phyloP scores from a whole-genome alignment of 345 rosid genomes.

The Noccaea caerulescens region DNA sequence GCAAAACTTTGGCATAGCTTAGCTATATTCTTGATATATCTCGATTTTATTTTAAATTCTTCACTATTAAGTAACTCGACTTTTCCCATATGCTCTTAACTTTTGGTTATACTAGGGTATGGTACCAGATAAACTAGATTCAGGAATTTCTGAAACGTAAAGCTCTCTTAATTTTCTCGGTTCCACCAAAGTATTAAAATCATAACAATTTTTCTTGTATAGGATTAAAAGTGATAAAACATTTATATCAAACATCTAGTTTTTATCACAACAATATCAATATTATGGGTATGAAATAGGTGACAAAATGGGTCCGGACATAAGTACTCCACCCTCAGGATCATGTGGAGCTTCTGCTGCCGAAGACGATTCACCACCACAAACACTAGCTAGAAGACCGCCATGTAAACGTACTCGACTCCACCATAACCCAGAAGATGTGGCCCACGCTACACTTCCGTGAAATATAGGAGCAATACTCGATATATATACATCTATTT shows the following conservation, averaged over 20 bases:
- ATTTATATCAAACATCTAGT: not conserved
- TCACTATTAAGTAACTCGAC: not conserved
- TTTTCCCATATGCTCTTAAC: not conserved
- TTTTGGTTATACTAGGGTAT: not conserved
- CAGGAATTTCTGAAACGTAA: not conserved
- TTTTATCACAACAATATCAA: not conserved
- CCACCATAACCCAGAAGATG: not conserved
- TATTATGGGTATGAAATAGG: conserved; percentile 19
- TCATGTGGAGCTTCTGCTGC: conserved; percentile 30
- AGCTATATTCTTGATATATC: not conserved
- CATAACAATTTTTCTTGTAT: not conserved
- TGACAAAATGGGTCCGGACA: conserved; percentile 20
- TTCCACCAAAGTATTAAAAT: not conserved
- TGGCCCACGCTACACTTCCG: conserved; percentile 3
- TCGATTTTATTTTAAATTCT: not conserved
- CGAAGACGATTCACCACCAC: not conserved
- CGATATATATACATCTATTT: not conserved
- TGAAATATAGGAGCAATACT: conserved; percentile 7
- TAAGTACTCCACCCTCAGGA: conserved; percentile 33
- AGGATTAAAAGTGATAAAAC: not conserved
- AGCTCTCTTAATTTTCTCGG: not conserved
- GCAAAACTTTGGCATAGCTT: not conserved
- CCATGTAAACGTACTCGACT: conserved; percentile 31
- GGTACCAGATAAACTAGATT: not conserved
- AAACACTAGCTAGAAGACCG: conserved; percentile 14